phyloP scores from a whole-genome alignment of 768 basidiomycete genomes.

The Mycena amicta region DNA sequence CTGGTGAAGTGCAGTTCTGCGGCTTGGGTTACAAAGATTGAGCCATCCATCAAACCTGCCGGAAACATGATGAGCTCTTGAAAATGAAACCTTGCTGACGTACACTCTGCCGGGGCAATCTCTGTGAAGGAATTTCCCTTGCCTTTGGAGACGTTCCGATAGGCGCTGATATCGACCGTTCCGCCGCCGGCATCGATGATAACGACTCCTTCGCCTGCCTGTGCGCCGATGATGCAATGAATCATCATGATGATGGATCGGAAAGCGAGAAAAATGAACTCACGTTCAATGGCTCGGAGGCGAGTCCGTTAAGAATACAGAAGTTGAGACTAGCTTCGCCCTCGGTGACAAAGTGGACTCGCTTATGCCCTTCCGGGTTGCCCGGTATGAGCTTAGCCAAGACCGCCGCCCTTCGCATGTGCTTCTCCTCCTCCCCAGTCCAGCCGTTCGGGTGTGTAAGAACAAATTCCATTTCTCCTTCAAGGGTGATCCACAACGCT shows the following conservation, averaged over 20 bases:
- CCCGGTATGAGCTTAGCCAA: slow-evolving; percentile 46
- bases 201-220: slow-evolving; percentile 39
- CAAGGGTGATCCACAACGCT: slow-evolving; percentile 42
- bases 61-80: too few species aligned
- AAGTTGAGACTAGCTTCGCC: slow-evolving; percentile 59
- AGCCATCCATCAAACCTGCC: slow-evolving; percentile 52
- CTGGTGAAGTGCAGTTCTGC: slow-evolving; percentile 48
- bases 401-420: slow-evolving; percentile 50
- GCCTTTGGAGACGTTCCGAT: slow-evolving; percentile 41
- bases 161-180: slow-evolving; percentile 62
- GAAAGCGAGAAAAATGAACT: slow-evolving; percentile 33
- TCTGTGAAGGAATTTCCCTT: slow-evolving; percentile 54
- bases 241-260: slow-evolving; percentile 8
- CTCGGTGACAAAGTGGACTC: slow-evolving; percentile 54
- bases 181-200: slow-evolving; percentile 60
- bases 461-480: slow-evolving; percentile 45
- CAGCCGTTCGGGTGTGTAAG: slow-evolving; percentile 62
- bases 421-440: slow-evolving; percentile 53
- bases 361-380: slow-evolving; percentile 36
- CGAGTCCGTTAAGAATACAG: slow-evolving; percentile 45
- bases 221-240: slow-evolving; percentile 17
- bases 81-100: too few species aligned
- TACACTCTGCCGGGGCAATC: slow-evolving; percentile 50
- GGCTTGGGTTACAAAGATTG: slow-evolving; percentile 51
- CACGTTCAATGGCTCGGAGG: slow-evolving; percentile 31